These are phyloP conservation scores for Xenosphaeropsis pyriputrescens DNA, from an alignment of 2,329 filamentous ascomycete genomes.

Conservation along the genomic window DNA sequence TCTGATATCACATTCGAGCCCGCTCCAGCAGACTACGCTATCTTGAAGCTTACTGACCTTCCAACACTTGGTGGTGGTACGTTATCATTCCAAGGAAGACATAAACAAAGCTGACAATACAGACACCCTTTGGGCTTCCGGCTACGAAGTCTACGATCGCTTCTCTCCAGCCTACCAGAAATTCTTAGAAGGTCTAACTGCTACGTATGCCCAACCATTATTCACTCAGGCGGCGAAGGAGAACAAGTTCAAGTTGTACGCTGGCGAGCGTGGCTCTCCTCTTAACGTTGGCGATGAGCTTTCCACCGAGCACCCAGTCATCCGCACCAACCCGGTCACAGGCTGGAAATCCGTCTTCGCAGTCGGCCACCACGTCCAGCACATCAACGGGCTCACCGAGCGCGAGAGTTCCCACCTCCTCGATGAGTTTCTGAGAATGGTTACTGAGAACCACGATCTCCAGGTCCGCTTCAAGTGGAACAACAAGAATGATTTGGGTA, in stretches of 20 bases:
- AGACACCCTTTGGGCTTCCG: constrained; percentile 53
- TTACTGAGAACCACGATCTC: constrained; percentile 39
- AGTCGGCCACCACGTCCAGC: constrained; percentile 31
- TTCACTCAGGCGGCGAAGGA: constrained; percentile 32
- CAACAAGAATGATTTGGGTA: constrained; percentile 19
- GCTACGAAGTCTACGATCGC: constrained; percentile 52
- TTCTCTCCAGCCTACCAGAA: constrained; percentile 38
- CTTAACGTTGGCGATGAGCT: constrained; percentile 32
- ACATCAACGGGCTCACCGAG: constrained; percentile 33
- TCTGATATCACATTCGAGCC: constrained; percentile 53
- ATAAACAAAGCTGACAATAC: background rate
- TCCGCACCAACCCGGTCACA: constrained; percentile 42
- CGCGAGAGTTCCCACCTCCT: constrained; percentile 32
- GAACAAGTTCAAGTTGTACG: constrained; percentile 30
- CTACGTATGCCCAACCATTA: constrained; percentile 32
- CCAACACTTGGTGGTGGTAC: constrained; percentile 17
- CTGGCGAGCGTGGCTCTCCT: constrained; percentile 29
- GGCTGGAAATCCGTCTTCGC: constrained; percentile 41
- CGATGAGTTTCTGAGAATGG: constrained; percentile 32
- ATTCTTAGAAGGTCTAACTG: constrained; percentile 44
- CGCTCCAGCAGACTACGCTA: constrained; percentile 46
- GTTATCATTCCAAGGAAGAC: constrained; percentile 20
- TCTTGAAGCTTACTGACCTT: constrained; percentile 16
- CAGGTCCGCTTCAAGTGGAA: constrained; percentile 28
- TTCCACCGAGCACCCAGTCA: constrained; percentile 34